Percentiles rank a stretch among this genome's conserved stretches.
phyloP scores from a whole-genome alignment of 371 early-diverging fungal species.

The Mucor saturninus region DNA sequence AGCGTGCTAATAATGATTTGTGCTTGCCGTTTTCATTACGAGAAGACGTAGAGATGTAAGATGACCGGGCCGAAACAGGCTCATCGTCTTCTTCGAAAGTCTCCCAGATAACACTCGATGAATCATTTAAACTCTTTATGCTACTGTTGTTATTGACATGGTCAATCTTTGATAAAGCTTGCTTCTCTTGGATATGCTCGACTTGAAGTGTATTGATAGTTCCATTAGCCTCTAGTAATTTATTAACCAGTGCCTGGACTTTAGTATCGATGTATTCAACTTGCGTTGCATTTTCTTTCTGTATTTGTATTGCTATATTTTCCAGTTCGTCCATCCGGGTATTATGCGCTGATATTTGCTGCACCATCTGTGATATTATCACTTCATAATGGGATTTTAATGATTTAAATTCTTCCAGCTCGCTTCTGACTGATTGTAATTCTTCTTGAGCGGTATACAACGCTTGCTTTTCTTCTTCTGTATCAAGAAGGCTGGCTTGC shows the following conservation, averaged over 20 bases:
- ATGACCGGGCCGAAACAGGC: slow-evolving; percentile 18
- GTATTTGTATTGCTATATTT: slow-evolving; percentile 1
- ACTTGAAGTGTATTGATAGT: slow-evolving; percentile 11
- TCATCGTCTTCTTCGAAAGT: slow-evolving; percentile 3
- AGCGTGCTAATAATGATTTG: slow-evolving; percentile 20
- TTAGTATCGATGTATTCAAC: slow-evolving; percentile 25
- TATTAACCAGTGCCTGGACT: slow-evolving; percentile 16
- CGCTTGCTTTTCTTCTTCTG: slow-evolving; percentile 5
- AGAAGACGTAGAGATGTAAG: slow-evolving; percentile 3
- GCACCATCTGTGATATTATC: background rate
- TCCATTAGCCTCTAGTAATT: slow-evolving; percentile 13
- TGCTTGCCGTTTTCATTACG: background rate
- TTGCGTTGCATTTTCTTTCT: slow-evolving; percentile 22
- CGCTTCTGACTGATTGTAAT: background rate
- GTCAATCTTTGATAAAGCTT: slow-evolving; percentile 1
- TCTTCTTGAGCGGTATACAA: slow-evolving; percentile 1
- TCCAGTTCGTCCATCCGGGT: slow-evolving; percentile 12
- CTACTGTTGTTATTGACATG: background rate
- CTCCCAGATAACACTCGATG: slow-evolving; percentile 6
- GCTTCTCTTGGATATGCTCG: slow-evolving; percentile 9
- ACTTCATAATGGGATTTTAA: slow-evolving; percentile 9
- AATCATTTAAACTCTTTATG: slow-evolving; percentile 1
- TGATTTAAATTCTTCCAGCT: background rate
- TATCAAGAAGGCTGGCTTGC: background rate
- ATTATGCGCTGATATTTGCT: slow-evolving; percentile 2